Evolutionary conservation across 441 rosid genomes (phyloP), one percentile per base, ranked within the genome.

Genomic region (Viola pubescens): DNA sequence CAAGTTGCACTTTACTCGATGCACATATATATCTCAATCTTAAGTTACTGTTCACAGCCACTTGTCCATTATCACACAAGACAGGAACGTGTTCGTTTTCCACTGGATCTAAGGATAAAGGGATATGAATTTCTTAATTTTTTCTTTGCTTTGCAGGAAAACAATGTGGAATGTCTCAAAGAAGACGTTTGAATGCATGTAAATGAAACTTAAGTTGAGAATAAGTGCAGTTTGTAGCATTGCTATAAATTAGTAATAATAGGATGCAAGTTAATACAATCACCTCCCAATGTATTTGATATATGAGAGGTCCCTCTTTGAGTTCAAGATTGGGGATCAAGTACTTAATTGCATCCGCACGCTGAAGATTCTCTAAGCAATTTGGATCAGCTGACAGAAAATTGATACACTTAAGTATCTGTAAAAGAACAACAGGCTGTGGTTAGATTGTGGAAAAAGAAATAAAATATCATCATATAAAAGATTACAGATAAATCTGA

Each of bases 311-410:
- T 54, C 95, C 95, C 52, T 90, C 96, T 69, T 84, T 86, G 58
- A 94, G 86, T 68, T 94, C 94, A 42, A 94, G 97, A 78, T 90
- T 94, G 26, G 99, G 99, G 69, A 94, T 94, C 78, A 94, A 76
- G 73, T 82, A 88, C 75, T 88, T 90, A 56, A 90, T 94, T 61
- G 99, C 95, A 79, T 94, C 94, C 37, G 99, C 97, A 14, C 95
- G 94, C 81, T 94, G 99, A 77, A 94, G 96, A 77, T 77, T 88
- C 81, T 94, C 99, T 72, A 94, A 82, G 85, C 97, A 90, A 71
- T 90, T 94, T 42, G 99, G 99, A 60, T 94, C 99, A 26, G 83
- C 83, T 47, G 99, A 88, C 66, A 94, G 79, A 75, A 83, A 73
- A 67, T 94, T 86, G 56, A 88, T 78, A 66, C 99, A 94, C 75